Percentiles rank a stretch among this genome's conserved stretches.
Evolutionary conservation across 1,139 yeast species (phyloP).

Genomic region (Yamadazyma diddensiae): DNA sequence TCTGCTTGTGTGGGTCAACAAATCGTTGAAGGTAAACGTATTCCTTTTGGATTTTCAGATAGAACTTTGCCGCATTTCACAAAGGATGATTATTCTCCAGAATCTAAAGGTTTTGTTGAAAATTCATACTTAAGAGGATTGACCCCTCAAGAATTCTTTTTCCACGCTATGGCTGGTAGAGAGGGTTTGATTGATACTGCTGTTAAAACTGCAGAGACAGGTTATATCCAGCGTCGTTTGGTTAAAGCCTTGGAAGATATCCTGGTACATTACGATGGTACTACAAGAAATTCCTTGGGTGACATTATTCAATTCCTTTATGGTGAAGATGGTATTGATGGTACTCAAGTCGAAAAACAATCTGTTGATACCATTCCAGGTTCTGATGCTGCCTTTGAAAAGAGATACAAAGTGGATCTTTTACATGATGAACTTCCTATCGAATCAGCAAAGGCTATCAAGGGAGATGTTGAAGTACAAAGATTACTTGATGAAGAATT

Average conservation of each 20-base stretch:
- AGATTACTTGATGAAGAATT: constrained; percentile 80
- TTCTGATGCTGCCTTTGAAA: constrained; percentile 77
- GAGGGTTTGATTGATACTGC: constrained; percentile 99
- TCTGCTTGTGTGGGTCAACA: constrained; percentile 99
- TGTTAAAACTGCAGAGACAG: constrained; percentile 98
- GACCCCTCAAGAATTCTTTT: constrained; percentile 98
- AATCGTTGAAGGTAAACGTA: constrained; percentile 99
- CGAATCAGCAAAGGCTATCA: constrained; percentile 87
- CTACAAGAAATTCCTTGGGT: constrained; percentile 96
- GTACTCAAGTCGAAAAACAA: constrained; percentile 96
- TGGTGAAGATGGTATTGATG: constrained; percentile 99
- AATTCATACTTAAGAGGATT: constrained; percentile 95
- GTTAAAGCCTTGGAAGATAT: constrained; percentile 98
- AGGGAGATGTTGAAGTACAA: constrained; percentile 87
- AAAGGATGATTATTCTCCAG: constrained; percentile 97
- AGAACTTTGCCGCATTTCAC: constrained; percentile 97
- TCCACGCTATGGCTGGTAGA: constrained; percentile 99
- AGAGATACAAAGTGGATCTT: constrained; percentile 82
- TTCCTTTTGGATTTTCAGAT: constrained; percentile 95
- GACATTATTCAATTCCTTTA: constrained; percentile 94
- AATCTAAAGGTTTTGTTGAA: constrained; percentile 96
- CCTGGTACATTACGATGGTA: constrained; percentile 98
- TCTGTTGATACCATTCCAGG: constrained; percentile 97
- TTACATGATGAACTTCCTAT: constrained; percentile 67
- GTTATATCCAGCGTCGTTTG: constrained; percentile 98